Evolutionary conservation across 148 eudicot species (phyloP).

Genomic region (Fagopyrum tataricum): DNA sequence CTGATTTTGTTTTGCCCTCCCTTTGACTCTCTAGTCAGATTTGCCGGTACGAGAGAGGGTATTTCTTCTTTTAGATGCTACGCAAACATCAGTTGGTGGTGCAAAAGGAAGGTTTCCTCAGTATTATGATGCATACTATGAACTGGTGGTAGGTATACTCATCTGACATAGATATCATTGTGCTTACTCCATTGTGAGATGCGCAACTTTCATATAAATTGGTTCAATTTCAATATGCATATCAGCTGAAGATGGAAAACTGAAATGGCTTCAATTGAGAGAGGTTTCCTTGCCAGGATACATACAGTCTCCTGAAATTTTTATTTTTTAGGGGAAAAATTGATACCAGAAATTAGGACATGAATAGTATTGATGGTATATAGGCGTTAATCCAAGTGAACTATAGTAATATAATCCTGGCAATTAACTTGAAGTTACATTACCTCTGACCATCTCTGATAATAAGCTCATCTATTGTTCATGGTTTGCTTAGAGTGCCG

Average conservation of each 20-base stretch:
- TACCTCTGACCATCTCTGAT: constrained; percentile 4
- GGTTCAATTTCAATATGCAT: neutral
- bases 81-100: constrained; percentile 94
- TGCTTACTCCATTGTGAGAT: neutral
- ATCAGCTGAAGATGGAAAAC: neutral
- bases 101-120: constrained; percentile 81
- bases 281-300: neutral
- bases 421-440: neutral
- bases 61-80: constrained; percentile 96
- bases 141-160: constrained; percentile 75
- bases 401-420: neutral
- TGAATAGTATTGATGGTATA: neutral
- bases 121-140: constrained; percentile 85
- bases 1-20: constrained; percentile 15
- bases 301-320: neutral
- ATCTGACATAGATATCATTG: constrained; percentile 6
- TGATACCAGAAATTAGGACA: neutral
- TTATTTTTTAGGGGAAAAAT: neutral
- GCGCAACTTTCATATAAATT: neutral
- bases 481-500: constrained; percentile 66
- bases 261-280: neutral
- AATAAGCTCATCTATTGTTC: constrained; percentile 10
- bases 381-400: neutral
- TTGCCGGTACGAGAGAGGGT: constrained; percentile 81
- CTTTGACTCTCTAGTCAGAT: constrained; percentile 52